Base-by-base conservation (phyloP, 2,329 filamentous ascomycete species). In the Polychaeton citri region DNA sequence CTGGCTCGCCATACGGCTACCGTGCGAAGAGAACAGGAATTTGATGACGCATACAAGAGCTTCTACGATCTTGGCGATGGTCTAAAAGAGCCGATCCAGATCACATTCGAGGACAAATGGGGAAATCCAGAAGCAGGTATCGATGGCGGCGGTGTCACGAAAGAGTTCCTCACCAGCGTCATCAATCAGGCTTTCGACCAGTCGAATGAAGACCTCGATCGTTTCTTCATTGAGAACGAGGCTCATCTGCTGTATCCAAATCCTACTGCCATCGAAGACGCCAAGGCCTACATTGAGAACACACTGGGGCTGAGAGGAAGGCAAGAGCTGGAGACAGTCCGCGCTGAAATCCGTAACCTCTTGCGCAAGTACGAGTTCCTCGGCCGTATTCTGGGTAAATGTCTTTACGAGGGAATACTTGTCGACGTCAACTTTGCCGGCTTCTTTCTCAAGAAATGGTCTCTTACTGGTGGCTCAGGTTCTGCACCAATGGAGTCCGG, bases 381-480 rank as follows among this genome's bases (percentile, higher is more conserved):
- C 0, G 90, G 90, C 1, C 80, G 90, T 3, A 74, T 98, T 19
- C 79, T 98, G 18, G 90, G 90, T 8, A 98, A 98, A 57, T 98
- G 90, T 59, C 68, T 98, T 51, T 98, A 98, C 53, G 90, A 98
- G 62, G 87, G 87, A 1, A 96, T 98, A 31, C 69, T 98, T 3
- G 79, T 96, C 32, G 87, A 98, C 58, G 79, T 95, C 40, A 76
- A 76, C 34, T 98, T 98, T 64, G 87, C 88, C 1, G 79, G 83
- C 0, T 98, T 98, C 64, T 98, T 98, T 62, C 71, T 98, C 5
- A 72, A 94, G 40, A 95, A 96, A 56, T 98, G 90, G 90, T 76
- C 86, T 2, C 71, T 88, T 36, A 78, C 80, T 8, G 79, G 80
- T 12, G 76, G 74, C 4, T 61, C 63, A 17, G 69, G 70, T 12